These are phyloP conservation scores for Saururus chinensis DNA, from an alignment of 164 flowering plant genomes.

Conservation along the genomic window DNA sequence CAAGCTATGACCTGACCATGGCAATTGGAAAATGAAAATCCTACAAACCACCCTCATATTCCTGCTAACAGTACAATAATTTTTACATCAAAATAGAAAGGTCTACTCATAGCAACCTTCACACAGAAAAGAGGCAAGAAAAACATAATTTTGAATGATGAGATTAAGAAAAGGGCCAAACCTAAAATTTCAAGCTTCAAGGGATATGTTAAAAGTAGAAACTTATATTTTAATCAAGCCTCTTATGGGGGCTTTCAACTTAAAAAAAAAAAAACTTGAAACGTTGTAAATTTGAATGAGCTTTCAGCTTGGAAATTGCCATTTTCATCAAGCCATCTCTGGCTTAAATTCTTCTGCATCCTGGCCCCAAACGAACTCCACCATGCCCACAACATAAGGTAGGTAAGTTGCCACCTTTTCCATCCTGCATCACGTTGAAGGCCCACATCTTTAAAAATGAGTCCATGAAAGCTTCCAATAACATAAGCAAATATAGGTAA, in stretches of 20 bases:
- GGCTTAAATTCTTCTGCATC: constrained; percentile 68
- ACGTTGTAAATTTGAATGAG: constrained; percentile 78
- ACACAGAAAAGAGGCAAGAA: background rate
- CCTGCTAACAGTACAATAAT: background rate
- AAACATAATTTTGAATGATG: background rate
- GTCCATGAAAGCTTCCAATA: too few relatives aligned
- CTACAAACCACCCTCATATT: background rate
- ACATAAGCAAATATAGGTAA: too few relatives aligned
- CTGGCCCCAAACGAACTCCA: constrained; percentile 75
- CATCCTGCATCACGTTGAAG: too few relatives aligned
- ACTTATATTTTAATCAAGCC: too few relatives aligned
- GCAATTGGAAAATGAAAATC: background rate
- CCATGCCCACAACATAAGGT: constrained; percentile 85
- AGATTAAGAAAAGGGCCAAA: too few relatives aligned
- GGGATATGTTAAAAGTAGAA: background rate
- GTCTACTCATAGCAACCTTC: background rate
- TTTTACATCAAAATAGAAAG: background rate
- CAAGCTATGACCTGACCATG: too few relatives aligned
- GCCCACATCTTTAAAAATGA: too few relatives aligned
- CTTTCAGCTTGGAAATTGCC: constrained; percentile 52
- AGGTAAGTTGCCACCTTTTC: constrained; percentile 48
- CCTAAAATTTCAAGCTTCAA: background rate
- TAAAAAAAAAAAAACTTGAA: too few relatives aligned
- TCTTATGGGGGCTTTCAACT: too few relatives aligned
- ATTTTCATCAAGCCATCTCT: constrained; percentile 68